Conservation (phyloP, 805 yeast species). For the Zygoascus ofunaensis region DNA sequence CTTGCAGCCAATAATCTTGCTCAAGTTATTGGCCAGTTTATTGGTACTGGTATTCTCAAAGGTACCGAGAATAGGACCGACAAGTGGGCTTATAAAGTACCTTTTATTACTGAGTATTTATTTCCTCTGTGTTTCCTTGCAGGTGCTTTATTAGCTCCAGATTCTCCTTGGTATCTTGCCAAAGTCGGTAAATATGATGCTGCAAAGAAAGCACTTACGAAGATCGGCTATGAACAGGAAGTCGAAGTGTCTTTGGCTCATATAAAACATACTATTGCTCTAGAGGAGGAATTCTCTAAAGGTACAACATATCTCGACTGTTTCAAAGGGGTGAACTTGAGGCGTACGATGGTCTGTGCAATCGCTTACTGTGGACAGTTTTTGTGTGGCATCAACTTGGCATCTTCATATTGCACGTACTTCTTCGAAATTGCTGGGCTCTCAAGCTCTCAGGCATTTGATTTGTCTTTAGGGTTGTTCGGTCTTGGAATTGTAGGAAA, state of each 20-base stretch:
- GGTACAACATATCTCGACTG: slow-evolving; percentile 17
- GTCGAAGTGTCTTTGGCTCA: slow-evolving; percentile 5
- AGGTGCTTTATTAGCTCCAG: slow-evolving; percentile 36
- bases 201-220: slow-evolving; percentile 35
- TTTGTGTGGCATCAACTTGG: slow-evolving; percentile 27
- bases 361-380: slow-evolving; percentile 38
- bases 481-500: slow-evolving; percentile 39
- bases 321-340: slow-evolving; percentile 11
- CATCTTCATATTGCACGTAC: slow-evolving; percentile 33
- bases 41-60: slow-evolving; percentile 43
- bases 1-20: slow-evolving; percentile 43
- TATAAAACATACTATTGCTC: slow-evolving; percentile 11
- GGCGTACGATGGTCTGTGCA: slow-evolving; percentile 32
- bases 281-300: slow-evolving; percentile 5
- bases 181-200: slow-evolving; percentile 33
- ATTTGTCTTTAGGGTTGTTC: slow-evolving; percentile 40
- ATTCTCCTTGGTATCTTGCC: slow-evolving; percentile 50
- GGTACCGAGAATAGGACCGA: slow-evolving; percentile 24
- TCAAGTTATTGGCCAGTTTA: slow-evolving; percentile 50
- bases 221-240: slow-evolving; percentile 27
- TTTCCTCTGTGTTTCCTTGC: slow-evolving; percentile 45
- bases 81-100: slow-evolving; percentile 40
- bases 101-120: slow-evolving; percentile 51
- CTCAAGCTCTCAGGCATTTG: slow-evolving; percentile 30
- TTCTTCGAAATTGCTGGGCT: slow-evolving; percentile 39